Percentiles rank a stretch among this genome's conserved stretches.
phyloP scores from a whole-genome alignment of 768 basidiomycete species.

The Termitomyces sp. region DNA sequence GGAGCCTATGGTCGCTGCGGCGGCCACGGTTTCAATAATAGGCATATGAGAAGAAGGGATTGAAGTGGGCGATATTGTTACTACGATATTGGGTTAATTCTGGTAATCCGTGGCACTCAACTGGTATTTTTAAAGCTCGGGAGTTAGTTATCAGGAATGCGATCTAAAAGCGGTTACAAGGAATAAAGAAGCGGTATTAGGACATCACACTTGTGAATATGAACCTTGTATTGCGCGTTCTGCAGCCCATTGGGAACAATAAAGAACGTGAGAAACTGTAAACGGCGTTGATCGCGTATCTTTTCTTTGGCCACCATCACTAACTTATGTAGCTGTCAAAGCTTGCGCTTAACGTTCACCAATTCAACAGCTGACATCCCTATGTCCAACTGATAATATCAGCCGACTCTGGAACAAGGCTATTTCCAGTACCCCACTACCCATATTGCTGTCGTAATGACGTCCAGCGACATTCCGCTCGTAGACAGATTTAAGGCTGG shows the following conservation, averaged over 20 bases:
- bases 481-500: not conserved
- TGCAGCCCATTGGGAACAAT: not conserved
- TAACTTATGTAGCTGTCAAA: too few relatives aligned
- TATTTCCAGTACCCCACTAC: not conserved
- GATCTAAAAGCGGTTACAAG: not conserved
- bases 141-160: too few relatives aligned
- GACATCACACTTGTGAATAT: not conserved
- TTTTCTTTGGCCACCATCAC: too few relatives aligned
- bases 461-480: not conserved
- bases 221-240: not conserved
- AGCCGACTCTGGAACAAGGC: not conserved
- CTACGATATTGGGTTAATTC: not conserved
- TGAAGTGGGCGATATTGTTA: not conserved
- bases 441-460: not conserved
- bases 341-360: not conserved
- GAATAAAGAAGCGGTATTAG: not conserved
- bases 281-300: not conserved
- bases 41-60: not conserved
- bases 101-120: too few relatives aligned
- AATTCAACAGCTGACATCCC: not conserved
- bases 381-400: not conserved
- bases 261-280: not conserved
- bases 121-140: not conserved
- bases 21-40: not conserved
- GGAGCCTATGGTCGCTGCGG: not conserved